Evolutionary conservation across 78 protist genomes (phyloP), one percentile per base, ranked within the genome.

Genomic region (Cavenderia fasciculata): DNA sequence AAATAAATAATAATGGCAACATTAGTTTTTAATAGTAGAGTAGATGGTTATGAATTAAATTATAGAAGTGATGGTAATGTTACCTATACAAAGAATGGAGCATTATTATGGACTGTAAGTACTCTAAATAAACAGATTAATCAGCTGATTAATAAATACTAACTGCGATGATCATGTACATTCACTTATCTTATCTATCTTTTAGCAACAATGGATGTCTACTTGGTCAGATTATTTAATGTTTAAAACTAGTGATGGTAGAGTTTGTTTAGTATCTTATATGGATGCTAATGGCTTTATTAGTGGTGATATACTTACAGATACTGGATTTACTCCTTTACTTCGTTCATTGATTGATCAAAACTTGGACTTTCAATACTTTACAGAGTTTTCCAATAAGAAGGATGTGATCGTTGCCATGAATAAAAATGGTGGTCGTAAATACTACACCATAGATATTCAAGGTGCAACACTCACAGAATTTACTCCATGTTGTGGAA

Each of bases 341-440:
- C 8, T 57, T 2, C 63, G 63, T 57, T 2, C 63, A 25, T 11
- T 8, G 1, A 6, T 57, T 6, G 63, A 2, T 18, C 2, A 2
- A 57, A 57, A 57, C 63, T 57, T 57, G 63, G 63, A 57, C 63
- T 57, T 57, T 57, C 63, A 57, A 57, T 57, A 57, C 27, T 57
- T 57, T 36, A 2, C 2, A 18, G 63, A 57, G 63, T 57, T 57
- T 57, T 57, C 63, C 63, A 57, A 57, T 57, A 2, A 57, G 27
- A 57, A 57, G 63, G 63, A 57, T 57, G 63, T 57, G 25, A 27
- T 57, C 10, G 63, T 57, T 36, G 63, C 63, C 27, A 2, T 57
- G 23, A 8, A 57, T 57, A 18, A 18, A 16, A 57, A 57, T 57
- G 63, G 63, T 57, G 63, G 8, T 25, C 63, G 63, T 57, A 57